These are phyloP conservation scores for Hypoxylon rubiginosum DNA, from an alignment of 2,329 filamentous ascomycete species.

Conservation along the genomic window DNA sequence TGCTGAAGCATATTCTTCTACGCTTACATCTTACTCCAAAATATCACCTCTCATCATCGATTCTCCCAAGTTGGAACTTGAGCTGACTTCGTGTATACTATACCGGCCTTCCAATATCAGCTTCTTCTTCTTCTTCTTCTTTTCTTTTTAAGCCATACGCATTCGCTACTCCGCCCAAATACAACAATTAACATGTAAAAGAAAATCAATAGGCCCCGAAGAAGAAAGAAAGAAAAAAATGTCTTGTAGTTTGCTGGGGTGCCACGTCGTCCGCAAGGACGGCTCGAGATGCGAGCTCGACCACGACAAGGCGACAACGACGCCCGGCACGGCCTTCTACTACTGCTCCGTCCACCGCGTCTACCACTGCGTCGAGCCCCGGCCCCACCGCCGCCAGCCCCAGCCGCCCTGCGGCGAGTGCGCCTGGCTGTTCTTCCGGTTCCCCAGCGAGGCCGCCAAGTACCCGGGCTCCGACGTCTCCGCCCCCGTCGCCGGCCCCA, in stretches of 20 bases:
- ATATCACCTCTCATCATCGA: not conserved
- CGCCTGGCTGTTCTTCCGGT: slow-evolving; percentile 43
- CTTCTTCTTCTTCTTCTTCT: no score
- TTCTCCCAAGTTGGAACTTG: not conserved
- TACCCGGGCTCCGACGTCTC: slow-evolving; percentile 29
- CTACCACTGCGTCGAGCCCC: slow-evolving; percentile 36
- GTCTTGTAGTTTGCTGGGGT: slow-evolving; percentile 36
- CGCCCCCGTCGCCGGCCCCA: slow-evolving; percentile 7
- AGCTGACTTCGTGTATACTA: not conserved
- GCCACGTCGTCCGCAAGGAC: slow-evolving; percentile 25
- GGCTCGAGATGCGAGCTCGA: slow-evolving; percentile 30
- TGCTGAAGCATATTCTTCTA: not conserved
- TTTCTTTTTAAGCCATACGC: not conserved
- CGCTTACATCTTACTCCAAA: not conserved
- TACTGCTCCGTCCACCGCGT: slow-evolving; percentile 43
- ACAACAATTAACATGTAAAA: slow-evolving; percentile 9
- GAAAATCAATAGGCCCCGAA: slow-evolving; percentile 4
- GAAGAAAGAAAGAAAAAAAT: slow-evolving; percentile 16
- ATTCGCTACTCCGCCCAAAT: not conserved
- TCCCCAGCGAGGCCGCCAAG: slow-evolving; percentile 32
- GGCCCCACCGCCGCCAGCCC: slow-evolving; percentile 27
- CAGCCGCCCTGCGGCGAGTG: slow-evolving; percentile 43
- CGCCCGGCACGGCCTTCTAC: slow-evolving; percentile 36
- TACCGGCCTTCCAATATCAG: not conserved
- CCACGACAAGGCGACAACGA: slow-evolving; percentile 36